A percentile compares a stretch with the other conserved stretches of the same genome.
These are phyloP conservation scores for Hortiboletus rubellus DNA, from an alignment of 1,284 basidiomycete species.

Conservation along the genomic window DNA sequence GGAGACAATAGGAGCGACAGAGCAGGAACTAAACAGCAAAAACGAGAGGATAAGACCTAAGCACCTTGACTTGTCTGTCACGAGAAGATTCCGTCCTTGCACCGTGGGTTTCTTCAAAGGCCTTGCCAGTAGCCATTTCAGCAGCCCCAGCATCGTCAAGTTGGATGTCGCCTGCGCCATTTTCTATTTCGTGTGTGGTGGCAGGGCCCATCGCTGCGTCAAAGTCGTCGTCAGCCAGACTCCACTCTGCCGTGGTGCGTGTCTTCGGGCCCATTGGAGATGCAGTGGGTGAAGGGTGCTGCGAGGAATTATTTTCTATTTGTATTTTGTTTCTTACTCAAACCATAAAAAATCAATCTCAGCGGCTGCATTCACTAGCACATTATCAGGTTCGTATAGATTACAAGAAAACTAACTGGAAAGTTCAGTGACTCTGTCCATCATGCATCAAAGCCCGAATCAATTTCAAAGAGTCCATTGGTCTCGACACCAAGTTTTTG, in stretches of 20 bases:
- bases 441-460: not conserved
- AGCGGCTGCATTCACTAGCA: slow-evolving; percentile 1
- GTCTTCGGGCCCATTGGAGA: slow-evolving; percentile 29
- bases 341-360: slow-evolving; percentile 9
- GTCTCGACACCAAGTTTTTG: not conserved
- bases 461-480: slow-evolving; percentile 5
- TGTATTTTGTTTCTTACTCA: not conserved
- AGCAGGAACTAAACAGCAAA: slow-evolving; percentile 30
- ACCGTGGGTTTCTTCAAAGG: slow-evolving; percentile 41
- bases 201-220: slow-evolving; percentile 48
- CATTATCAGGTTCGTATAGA: slow-evolving; percentile 9
- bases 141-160: slow-evolving; percentile 27
- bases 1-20: slow-evolving; percentile 24
- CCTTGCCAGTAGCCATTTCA: slow-evolving; percentile 30
- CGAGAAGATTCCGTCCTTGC: slow-evolving; percentile 47
- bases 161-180: slow-evolving; percentile 25
- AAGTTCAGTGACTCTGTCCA: not conserved
- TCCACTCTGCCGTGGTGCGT: slow-evolving; percentile 43
- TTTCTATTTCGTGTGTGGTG: slow-evolving; percentile 29
- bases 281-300: not conserved
- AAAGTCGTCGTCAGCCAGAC: slow-evolving; percentile 51
- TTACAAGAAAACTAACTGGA: slow-evolving; percentile 6
- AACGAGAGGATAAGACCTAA: slow-evolving; percentile 65
- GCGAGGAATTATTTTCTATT: slow-evolving; percentile 1
- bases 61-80: slow-evolving; percentile 87